A percentile compares a stretch with the other conserved stretches of the same genome.
Conservation (phyloP, 2,329 filamentous ascomycete genomes). For the Pseudopyrenochaeta lycopersici region DNA sequence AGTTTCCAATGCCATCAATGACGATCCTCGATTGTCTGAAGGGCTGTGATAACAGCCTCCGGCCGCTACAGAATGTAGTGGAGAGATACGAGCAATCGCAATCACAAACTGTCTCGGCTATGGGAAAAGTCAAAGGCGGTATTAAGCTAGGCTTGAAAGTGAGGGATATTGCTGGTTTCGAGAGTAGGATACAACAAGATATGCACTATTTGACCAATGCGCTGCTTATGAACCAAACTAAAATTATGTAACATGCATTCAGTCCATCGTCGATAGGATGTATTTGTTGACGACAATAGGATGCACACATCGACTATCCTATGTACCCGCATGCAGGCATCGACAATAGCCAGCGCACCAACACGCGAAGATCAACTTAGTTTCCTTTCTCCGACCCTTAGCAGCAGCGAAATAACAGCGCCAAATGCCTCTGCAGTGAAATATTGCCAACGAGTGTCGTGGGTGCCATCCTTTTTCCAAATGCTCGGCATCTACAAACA, state of each 20-base stretch:
- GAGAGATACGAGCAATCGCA: neutral
- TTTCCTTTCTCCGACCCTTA: too few relatives aligned
- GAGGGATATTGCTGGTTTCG: conserved; percentile 16
- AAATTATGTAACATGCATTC: conserved; percentile 12
- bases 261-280: neutral
- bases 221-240: conserved; percentile 8
- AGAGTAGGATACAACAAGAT: conserved; percentile 13
- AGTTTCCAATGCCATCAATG: conserved; percentile 18
- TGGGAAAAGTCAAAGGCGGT: conserved; percentile 6
- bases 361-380: too few relatives aligned
- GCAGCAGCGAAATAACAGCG: too few relatives aligned
- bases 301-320: too few relatives aligned
- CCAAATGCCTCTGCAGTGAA: too few relatives aligned
- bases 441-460: too few relatives aligned
- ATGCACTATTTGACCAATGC: conserved; percentile 10
- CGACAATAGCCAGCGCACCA: too few relatives aligned
- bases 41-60: conserved; percentile 16
- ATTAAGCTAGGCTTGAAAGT: conserved; percentile 13
- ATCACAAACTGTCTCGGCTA: neutral
- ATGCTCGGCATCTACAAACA: too few relatives aligned
- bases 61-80: conserved; percentile 1
- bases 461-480: too few relatives aligned
- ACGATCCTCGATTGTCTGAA: conserved; percentile 15
- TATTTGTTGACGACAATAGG: too few relatives aligned
- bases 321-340: too few relatives aligned